Base-by-base conservation (phyloP, 805 yeast species). In the Candida vaughaniae region DNA sequence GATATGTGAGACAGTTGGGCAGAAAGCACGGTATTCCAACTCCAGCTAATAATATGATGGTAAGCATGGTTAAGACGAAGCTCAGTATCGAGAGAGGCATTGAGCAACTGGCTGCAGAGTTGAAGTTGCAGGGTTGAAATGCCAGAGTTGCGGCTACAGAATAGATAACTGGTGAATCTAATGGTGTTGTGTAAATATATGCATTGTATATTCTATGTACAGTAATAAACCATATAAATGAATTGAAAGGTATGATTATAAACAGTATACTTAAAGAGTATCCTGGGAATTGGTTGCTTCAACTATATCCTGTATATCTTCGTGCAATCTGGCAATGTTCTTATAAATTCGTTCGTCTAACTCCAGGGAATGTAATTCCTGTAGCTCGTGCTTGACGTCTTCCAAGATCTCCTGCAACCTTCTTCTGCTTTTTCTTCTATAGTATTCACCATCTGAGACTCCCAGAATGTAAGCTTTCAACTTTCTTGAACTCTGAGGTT, bases 1-100 rank as follows among this genome's bases (percentile, higher is more conserved):
- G 97, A 1, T 87, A 79, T 52, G 69, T 90, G 9, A 81, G 75
- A 1, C 55, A 52, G 5, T 60, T 79, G 35, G 95, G 86, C 1
- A 48, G 58, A 20, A 61, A 64, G 40, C 59, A 70, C 31, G 65
- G 69, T 1, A 31, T 67, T 1, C 48, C 62, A 1, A 73, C 82
- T 1, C 71, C 71, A 1, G 61, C 70, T 31, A 82, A 82, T 53
- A 51, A 52, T 20, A 61, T 75, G 41, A 49, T 83, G 28, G 51
- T 60, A 16, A 49, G 58, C 6, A 56, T 83, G 56, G 73, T 81
- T 3, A 66, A 66, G 27, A 48, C 55, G 18, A 67, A 65, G 48
- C 42, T 56, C 28, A 43, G 55, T 12, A 61, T 67, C 10, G 62
- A 58, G 17, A 45, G 45, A 33, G 28, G 32, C 6, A 16, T 33